These are phyloP conservation scores for Neohortaea acidophila DNA, from an alignment of 495 filamentous ascomycete species.

Conservation along the genomic window DNA sequence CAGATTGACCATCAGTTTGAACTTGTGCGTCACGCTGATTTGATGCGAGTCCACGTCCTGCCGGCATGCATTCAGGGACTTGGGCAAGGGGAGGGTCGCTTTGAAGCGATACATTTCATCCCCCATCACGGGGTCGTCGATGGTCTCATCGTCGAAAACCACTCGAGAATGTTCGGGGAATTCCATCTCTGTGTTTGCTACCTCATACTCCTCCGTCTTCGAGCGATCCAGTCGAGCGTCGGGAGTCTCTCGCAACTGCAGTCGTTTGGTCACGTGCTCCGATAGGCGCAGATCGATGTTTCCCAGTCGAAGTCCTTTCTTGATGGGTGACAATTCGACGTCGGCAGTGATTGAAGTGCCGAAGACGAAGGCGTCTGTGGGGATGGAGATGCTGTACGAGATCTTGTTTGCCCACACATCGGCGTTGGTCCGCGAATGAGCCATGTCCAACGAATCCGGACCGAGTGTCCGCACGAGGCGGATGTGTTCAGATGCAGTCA, in stretches of 20 bases:
- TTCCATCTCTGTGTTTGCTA: slow-evolving; percentile 20
- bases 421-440: slow-evolving; percentile 32
- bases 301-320: slow-evolving; percentile 75
- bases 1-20: slow-evolving; percentile 71
- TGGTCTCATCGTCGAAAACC: slow-evolving; percentile 36
- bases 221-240: slow-evolving; percentile 37
- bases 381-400: slow-evolving; percentile 76
- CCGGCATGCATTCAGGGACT: slow-evolving; percentile 58
- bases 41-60: slow-evolving; percentile 71
- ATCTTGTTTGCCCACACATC: slow-evolving; percentile 93
- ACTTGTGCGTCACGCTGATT: slow-evolving; percentile 77
- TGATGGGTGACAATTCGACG: slow-evolving; percentile 63
- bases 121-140: slow-evolving; percentile 42
- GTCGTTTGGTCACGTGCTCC: slow-evolving; percentile 36
- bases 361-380: slow-evolving; percentile 81
- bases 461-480: slow-evolving; percentile 79
- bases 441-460: slow-evolving; percentile 53
- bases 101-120: slow-evolving; percentile 62
- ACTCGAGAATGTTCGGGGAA: slow-evolving; percentile 31
- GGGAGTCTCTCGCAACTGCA: slow-evolving; percentile 19
- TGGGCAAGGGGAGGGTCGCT: slow-evolving; percentile 55
- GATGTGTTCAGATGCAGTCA: slow-evolving; percentile 61
- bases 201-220: slow-evolving; percentile 19
- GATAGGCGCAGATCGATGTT: slow-evolving; percentile 57
- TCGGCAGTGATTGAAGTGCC: slow-evolving; percentile 67